Conservation (phyloP, 495 filamentous ascomycete genomes). For the Bombardia bombarda region DNA sequence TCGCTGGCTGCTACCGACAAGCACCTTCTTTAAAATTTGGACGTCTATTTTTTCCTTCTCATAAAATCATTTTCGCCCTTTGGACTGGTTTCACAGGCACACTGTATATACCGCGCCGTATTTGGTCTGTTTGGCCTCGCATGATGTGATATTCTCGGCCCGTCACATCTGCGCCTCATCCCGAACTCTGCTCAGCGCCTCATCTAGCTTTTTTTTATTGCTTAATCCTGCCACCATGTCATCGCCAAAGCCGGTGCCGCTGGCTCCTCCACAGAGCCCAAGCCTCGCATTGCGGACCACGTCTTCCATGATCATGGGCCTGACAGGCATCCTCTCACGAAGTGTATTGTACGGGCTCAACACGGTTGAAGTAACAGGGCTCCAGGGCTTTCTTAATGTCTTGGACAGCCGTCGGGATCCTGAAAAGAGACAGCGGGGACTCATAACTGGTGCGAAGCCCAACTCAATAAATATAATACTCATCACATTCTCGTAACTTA, state of each 20-base stretch:
- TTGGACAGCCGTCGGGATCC: slow-evolving; percentile 65
- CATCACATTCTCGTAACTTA: slow-evolving; percentile 3
- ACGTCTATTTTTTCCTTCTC: no score
- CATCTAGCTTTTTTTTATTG: slow-evolving; percentile 3
- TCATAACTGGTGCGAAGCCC: slow-evolving; percentile 66
- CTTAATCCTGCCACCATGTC: slow-evolving; percentile 1
- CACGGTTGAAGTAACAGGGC: slow-evolving; percentile 56
- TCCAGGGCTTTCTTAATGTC: slow-evolving; percentile 66
- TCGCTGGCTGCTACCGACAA: no score
- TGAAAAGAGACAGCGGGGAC: slow-evolving; percentile 59
- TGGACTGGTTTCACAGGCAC: no score
- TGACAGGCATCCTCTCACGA: slow-evolving; percentile 35
- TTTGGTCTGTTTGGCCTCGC: no score
- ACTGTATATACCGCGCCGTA: no score
- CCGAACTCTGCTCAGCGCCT: no score
- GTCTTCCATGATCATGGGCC: slow-evolving; percentile 48
- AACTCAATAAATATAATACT: not conserved
- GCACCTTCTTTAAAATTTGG: no score
- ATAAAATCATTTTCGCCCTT: no score
- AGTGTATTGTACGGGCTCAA: slow-evolving; percentile 43
- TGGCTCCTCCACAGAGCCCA: slow-evolving; percentile 23
- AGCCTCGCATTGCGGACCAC: slow-evolving; percentile 45
- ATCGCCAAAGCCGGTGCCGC: slow-evolving; percentile 7
- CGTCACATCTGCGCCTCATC: no score
- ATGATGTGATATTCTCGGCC: no score